These are phyloP conservation scores for Aspergillus chevalieri DNA, from an alignment of 2,329 filamentous ascomycete species.

Conservation along the genomic window DNA sequence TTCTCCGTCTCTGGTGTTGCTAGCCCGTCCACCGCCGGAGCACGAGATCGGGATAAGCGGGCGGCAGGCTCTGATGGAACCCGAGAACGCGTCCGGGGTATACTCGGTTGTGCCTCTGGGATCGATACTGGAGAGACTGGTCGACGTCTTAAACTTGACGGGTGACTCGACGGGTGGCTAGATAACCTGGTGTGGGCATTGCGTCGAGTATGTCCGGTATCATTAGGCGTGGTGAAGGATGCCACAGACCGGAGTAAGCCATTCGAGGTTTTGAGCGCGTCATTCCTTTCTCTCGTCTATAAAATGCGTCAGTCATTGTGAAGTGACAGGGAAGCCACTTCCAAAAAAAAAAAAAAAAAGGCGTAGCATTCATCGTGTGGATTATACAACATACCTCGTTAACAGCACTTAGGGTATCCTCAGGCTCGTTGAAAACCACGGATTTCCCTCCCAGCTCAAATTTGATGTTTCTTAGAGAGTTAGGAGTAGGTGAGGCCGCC, in stretches of 20 bases:
- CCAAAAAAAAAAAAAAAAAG: neutral
- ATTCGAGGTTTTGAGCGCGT: slow-evolving; percentile 41
- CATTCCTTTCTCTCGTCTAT: slow-evolving; percentile 41
- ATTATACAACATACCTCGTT: slow-evolving; percentile 43
- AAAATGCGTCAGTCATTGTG: neutral
- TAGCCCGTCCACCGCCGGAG: slow-evolving; percentile 26
- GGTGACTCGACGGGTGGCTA: slow-evolving; percentile 18
- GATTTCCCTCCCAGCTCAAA: slow-evolving; percentile 62
- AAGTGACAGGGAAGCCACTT: slow-evolving; percentile 5
- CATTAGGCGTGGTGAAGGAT: slow-evolving; percentile 38
- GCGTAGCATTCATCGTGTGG: neutral
- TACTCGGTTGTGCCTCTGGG: slow-evolving; percentile 48
- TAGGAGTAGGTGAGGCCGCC: slow-evolving; percentile 73
- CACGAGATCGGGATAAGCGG: slow-evolving; percentile 35
- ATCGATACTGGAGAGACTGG: slow-evolving; percentile 50
- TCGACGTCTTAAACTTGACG: slow-evolving; percentile 38
- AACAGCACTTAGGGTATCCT: slow-evolving; percentile 49
- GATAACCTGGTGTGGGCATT: slow-evolving; percentile 17
- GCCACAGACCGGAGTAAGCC: slow-evolving; percentile 44
- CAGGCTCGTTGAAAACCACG: slow-evolving; percentile 58
- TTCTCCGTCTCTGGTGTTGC: slow-evolving; percentile 38
- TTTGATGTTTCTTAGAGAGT: slow-evolving; percentile 67
- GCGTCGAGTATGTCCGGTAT: slow-evolving; percentile 23
- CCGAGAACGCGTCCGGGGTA: slow-evolving; percentile 22
- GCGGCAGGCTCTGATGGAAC: slow-evolving; percentile 47